phyloP scores from a whole-genome alignment of 2,329 filamentous ascomycete species.

The Colletotrichum spinosum region DNA sequence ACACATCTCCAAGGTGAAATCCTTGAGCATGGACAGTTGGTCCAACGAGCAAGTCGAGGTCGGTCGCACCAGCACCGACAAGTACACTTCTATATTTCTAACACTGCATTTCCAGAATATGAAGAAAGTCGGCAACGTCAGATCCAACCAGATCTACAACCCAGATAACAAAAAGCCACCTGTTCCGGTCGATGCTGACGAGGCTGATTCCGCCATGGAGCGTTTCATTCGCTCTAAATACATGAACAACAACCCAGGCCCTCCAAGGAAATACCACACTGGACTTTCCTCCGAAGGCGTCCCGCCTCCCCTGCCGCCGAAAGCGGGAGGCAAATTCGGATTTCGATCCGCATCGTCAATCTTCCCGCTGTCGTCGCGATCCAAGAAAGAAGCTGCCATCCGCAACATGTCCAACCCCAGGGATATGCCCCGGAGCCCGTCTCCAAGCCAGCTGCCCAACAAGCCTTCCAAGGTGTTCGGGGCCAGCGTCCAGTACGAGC shows the following conservation, averaged over 20 bases:
- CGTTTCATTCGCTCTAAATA: slow-evolving; percentile 96
- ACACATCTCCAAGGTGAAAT: slow-evolving; percentile 99
- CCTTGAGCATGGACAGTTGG: slow-evolving; percentile 98
- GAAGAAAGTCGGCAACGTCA: slow-evolving; percentile 88
- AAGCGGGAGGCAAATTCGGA: slow-evolving; percentile 72
- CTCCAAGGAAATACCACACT: slow-evolving; percentile 52
- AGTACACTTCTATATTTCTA: background rate
- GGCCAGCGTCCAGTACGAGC: slow-evolving; percentile 69
- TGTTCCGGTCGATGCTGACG: slow-evolving; percentile 89
- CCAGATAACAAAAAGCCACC: slow-evolving; percentile 84
- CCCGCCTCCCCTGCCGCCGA: slow-evolving; percentile 71
- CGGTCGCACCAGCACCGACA: slow-evolving; percentile 47
- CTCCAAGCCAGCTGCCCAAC: slow-evolving; percentile 59
- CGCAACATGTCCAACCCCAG: slow-evolving; percentile 39
- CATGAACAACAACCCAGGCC: slow-evolving; percentile 65
- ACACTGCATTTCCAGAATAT: slow-evolving; percentile 75
- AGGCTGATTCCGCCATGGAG: slow-evolving; percentile 94
- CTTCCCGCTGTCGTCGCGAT: slow-evolving; percentile 71
- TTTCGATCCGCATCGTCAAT: slow-evolving; percentile 74
- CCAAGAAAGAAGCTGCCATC: slow-evolving; percentile 64
- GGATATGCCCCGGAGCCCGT: slow-evolving; percentile 45
- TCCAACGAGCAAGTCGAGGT: slow-evolving; percentile 96
- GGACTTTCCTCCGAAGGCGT: slow-evolving; percentile 68
- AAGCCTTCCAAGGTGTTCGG: slow-evolving; percentile 79
- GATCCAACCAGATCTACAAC: slow-evolving; percentile 91